Conservation (phyloP, 257 asterid species). For the Datura wrightii region DNA sequence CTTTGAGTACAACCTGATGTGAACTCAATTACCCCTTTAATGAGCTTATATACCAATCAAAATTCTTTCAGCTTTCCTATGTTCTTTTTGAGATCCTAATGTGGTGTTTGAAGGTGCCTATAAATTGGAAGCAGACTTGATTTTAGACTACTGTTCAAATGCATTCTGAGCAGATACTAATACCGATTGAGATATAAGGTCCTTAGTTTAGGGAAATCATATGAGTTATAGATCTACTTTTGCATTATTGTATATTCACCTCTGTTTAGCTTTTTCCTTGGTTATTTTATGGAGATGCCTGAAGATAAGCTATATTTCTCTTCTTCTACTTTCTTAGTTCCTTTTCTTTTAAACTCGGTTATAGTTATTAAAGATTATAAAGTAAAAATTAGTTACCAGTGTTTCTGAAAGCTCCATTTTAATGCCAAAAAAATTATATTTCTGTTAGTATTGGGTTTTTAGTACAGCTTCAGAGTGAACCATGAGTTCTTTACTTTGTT, state of each 20-base stretch:
- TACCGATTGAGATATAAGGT: slow-evolving; percentile 11
- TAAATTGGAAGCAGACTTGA: slow-evolving; percentile 17
- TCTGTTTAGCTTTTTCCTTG: slow-evolving; percentile 21
- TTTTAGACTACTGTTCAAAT: background rate
- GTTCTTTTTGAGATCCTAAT: slow-evolving; percentile 16
- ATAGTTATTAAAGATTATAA: background rate
- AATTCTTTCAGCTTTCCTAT: slow-evolving; percentile 23
- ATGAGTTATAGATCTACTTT: background rate
- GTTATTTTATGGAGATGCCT: background rate
- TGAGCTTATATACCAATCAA: slow-evolving; percentile 14
- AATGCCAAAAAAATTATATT: background rate
- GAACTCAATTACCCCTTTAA: background rate
- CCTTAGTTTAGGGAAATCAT: background rate
- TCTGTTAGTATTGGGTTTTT: background rate
- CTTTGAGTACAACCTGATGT: slow-evolving; percentile 26
- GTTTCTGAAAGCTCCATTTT: slow-evolving; percentile 13
- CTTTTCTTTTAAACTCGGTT: background rate
- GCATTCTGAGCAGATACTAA: slow-evolving; percentile 17
- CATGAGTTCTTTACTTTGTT: slow-evolving; percentile 6
- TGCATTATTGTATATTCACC: slow-evolving; percentile 2
- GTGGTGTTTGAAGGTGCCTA: background rate
- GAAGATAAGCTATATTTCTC: background rate
- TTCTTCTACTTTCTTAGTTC: background rate
- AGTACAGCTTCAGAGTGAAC: slow-evolving; percentile 23
- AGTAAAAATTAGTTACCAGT: background rate